phyloP scores from a whole-genome alignment of 2,329 filamentous ascomycete genomes.

The Chlorencoelia australis region DNA sequence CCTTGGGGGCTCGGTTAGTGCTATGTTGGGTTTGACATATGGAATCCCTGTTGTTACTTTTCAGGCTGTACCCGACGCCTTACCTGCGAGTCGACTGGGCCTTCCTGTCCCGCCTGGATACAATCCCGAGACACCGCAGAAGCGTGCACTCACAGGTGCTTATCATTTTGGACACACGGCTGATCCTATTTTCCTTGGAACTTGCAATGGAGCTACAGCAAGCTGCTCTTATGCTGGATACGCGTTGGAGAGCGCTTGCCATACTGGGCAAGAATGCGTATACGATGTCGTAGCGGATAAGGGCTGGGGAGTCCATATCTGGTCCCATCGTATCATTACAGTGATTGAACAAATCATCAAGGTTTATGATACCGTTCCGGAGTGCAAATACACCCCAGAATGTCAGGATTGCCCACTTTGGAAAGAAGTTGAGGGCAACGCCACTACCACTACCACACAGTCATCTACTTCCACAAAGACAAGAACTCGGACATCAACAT shows the following conservation, averaged over 20 bases:
- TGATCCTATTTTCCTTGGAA: conserved; percentile 89
- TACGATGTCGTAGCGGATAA: conserved; percentile 90
- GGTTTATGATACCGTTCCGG: conserved; percentile 70
- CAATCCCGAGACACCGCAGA: conserved; percentile 60
- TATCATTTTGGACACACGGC: conserved; percentile 94
- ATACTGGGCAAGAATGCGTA: conserved; percentile 76
- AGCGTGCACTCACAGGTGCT: conserved; percentile 61
- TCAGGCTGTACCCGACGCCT: conserved; percentile 82
- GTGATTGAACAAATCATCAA: conserved; percentile 84
- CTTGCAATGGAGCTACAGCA: conserved; percentile 82
- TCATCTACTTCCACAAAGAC: conserved; percentile 50
- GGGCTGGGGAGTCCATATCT: conserved; percentile 84
- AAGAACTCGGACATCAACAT: conserved; percentile 69
- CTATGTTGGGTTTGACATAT: conserved; percentile 84
- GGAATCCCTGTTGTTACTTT: conserved; percentile 87
- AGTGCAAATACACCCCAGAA: conserved; percentile 64
- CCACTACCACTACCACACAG: conserved; percentile 60
- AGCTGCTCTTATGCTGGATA: conserved; percentile 89
- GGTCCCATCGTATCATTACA: conserved; percentile 79
- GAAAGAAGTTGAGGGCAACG: conserved; percentile 71
- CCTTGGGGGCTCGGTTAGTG: conserved; percentile 78
- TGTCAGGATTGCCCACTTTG: conserved; percentile 87
- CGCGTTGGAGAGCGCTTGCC: conserved; percentile 86
- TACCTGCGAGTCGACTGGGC: conserved; percentile 75
- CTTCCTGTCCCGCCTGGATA: conserved; percentile 75